Evolutionary conservation across 2,329 filamentous ascomycete species (phyloP), one percentile per base, ranked within the genome.

Genomic region (Didymella pomorum): DNA sequence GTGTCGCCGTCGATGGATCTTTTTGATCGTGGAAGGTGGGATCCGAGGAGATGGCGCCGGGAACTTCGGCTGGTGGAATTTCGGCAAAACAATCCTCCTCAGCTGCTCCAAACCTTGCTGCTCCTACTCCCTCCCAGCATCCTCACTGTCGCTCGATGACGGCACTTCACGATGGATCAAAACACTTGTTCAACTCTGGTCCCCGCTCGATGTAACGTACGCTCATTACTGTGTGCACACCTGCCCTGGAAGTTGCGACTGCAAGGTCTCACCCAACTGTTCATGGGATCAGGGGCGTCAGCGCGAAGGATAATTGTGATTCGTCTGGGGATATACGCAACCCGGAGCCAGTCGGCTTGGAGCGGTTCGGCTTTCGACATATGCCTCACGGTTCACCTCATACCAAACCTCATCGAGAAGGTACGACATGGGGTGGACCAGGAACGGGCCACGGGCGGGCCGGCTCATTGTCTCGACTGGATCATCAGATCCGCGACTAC

Each of bases 381-480:
- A 12, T 31, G 31, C 26, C 43, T 54, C 25, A 12, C n/a, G 10
- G 11, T 8, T 33, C 18, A 11, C 26, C 37, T 45, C n/a, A 25
- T 18, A 41, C 41, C 39, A 56, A 33, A 8, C 39, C 29, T 14
- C 14, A 39, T 45, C 5, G 1, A 56, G 46, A 39, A 50, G 46
- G 53, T 51, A 33, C 23, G 23, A 45, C 31, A 12, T 39, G 23
- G 31, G 14, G n/a, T 41, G 12, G 18, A 20, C 10, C 16, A 37
- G 21, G 37, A 8, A 39, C 23, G 41, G 39, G 23, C 46, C 54
- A 56, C n/a, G 21, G 16, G 45, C 54, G 54, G 54, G 42, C 44
- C 54, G 48, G 54, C 54, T 52, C 42, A 47, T 47, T 41, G 11
- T 28, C 33, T 33, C 5, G 20, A 42, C 31, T 52, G 33, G 42